Evolutionary conservation across 306 rosid genomes (phyloP).

Genomic region (Prunus mume): DNA sequence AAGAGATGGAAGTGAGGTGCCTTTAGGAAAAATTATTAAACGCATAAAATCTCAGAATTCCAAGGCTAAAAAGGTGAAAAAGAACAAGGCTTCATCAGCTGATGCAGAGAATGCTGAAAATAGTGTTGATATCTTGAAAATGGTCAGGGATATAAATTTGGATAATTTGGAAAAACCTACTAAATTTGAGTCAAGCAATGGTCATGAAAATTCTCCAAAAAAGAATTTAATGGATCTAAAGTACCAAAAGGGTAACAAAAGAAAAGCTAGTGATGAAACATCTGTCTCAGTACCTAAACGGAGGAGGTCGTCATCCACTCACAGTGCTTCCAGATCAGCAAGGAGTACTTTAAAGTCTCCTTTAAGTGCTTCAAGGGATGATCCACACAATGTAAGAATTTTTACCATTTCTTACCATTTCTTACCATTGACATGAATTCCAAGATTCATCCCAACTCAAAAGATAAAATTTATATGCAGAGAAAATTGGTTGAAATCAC

Average conservation of each 20-base stretch:
- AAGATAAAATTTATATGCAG: conserved; percentile 38
- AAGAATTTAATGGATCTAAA: conserved; percentile 42
- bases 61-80: conserved; percentile 59
- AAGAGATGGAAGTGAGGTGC: conserved; percentile 59
- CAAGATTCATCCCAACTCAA: conserved; percentile 36
- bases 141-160: conserved; percentile 69
- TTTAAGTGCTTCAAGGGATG: conserved; percentile 38
- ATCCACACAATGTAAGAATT: conserved; percentile 30
- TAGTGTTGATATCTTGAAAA: conserved; percentile 57
- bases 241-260: conserved; percentile 39
- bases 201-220: conserved; percentile 51
- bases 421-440: conserved; percentile 25
- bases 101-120: conserved; percentile 52
- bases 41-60: conserved; percentile 56
- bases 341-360: conserved; percentile 44
- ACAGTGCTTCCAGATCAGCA: conserved; percentile 42
- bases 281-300: conserved; percentile 58
- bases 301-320: conserved; percentile 48
- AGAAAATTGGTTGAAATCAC: conserved; percentile 41
- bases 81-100: conserved; percentile 40
- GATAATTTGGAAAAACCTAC: conserved; percentile 54
- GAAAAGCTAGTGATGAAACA: conserved; percentile 51
- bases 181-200: conserved; percentile 74
- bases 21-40: conserved; percentile 74
- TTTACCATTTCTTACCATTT: background rate